Percentiles rank a stretch among this genome's conserved stretches.
phyloP scores from a whole-genome alignment of 2,329 filamentous ascomycete genomes.

The Aspergillus awamori region DNA sequence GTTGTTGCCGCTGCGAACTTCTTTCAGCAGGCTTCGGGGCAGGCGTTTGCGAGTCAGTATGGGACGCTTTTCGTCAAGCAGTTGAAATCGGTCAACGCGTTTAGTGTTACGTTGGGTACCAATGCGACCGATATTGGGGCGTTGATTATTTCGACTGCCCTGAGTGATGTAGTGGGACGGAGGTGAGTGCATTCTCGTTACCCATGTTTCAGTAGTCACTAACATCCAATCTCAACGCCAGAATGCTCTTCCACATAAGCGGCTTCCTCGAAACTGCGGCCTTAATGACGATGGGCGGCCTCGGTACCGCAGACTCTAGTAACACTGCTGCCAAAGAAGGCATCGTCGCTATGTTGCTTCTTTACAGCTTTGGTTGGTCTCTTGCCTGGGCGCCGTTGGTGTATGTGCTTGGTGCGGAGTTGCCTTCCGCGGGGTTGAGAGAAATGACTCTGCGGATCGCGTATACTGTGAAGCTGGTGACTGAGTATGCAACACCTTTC shows the following conservation, averaged over 20 bases:
- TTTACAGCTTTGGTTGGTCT: conserved; percentile 5
- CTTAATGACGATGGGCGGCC: not conserved
- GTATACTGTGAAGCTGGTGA: not conserved
- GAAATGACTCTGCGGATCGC: conserved; percentile 4
- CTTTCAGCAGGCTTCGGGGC: conserved; percentile 4
- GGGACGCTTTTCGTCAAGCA: conserved; percentile 7
- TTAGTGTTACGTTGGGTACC: not conserved
- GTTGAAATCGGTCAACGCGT: conserved; percentile 8
- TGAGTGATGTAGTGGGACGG: not conserved
- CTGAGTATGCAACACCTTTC: not conserved
- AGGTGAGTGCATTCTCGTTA: too few species aligned
- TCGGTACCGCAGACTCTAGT: not conserved
- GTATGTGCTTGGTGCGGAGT: conserved; percentile 2
- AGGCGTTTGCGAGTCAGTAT: conserved; percentile 4
- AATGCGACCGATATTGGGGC: not conserved
- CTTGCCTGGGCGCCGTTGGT: not conserved
- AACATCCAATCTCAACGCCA: too few species aligned
- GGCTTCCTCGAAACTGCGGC: not conserved
- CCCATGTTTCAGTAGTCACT: too few species aligned
- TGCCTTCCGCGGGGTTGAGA: not conserved
- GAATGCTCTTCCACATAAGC: conserved; percentile 3
- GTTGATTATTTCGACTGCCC: not conserved
- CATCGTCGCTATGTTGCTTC: conserved; percentile 1
- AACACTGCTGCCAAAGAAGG: not conserved
- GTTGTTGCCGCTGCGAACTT: conserved; percentile 2